Conservation (phyloP, 768 basidiomycete genomes). For the Lactifluus volemus region DNA sequence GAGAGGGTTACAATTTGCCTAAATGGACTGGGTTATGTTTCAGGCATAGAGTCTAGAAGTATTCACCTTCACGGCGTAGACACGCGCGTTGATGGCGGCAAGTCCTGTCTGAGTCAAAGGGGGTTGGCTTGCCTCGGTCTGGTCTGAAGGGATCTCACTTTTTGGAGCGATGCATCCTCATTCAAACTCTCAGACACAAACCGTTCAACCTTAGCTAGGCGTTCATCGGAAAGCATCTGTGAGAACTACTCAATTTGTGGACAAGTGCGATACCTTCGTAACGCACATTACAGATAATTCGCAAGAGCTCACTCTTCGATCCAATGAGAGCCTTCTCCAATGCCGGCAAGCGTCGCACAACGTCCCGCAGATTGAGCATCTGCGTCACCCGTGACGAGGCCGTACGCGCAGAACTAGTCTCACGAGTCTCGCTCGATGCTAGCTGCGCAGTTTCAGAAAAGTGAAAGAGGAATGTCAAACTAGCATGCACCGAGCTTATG, state of each 20-base stretch:
- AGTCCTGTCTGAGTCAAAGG: conserved; percentile 48
- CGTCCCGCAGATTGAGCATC: conserved; percentile 68
- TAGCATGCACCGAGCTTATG: conserved; percentile 48
- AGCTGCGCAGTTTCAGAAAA: conserved; percentile 38
- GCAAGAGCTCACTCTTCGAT: conserved; percentile 50
- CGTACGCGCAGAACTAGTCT: conserved; percentile 45
- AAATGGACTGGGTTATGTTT: background rate
- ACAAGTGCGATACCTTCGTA: background rate
- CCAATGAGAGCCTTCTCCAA: conserved; percentile 55
- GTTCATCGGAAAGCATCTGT: conserved; percentile 69
- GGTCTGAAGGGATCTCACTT: conserved; percentile 33
- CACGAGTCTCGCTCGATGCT: conserved; percentile 50
- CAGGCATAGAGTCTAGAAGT: background rate
- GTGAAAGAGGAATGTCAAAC: background rate
- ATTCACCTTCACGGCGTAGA: conserved; percentile 78
- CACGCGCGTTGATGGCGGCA: conserved; percentile 64
- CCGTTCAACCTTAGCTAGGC: conserved; percentile 53
- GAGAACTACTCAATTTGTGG: background rate
- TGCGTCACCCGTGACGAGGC: conserved; percentile 65
- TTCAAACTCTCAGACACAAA: conserved; percentile 60
- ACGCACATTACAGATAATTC: conserved; percentile 51
- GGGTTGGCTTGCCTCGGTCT: background rate
- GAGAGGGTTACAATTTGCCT: conserved; percentile 73
- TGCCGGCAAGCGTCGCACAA: conserved; percentile 58
- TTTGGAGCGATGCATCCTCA: conserved; percentile 52